Percentiles rank a stretch among this genome's conserved stretches.
These are phyloP conservation scores for Biscogniauxia marginata DNA, from an alignment of 2,329 filamentous ascomycete species.

Conservation along the genomic window DNA sequence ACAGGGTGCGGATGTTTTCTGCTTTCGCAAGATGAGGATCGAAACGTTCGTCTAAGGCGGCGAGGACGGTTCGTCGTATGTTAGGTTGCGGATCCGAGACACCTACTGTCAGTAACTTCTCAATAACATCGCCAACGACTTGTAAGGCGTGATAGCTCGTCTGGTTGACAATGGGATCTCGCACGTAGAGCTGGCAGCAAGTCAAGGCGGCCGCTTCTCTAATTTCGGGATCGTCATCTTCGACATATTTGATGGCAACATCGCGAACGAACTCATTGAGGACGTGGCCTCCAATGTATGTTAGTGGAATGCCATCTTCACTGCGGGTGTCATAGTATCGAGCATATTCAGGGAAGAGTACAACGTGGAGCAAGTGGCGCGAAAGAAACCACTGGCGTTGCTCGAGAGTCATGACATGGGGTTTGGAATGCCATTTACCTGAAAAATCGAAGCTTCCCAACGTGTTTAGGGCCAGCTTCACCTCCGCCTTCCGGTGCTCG, in stretches of 20 bases:
- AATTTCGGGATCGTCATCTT: conserved; percentile 91
- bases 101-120: conserved; percentile 91
- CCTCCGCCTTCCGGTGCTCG: conserved; percentile 78
- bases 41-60: conserved; percentile 88
- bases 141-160: conserved; percentile 96
- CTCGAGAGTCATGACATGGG: not conserved
- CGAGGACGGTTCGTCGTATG: conserved; percentile 84
- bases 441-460: conserved; percentile 97
- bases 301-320: conserved; percentile 13
- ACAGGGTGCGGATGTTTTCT: conserved; percentile 93
- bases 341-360: not conserved
- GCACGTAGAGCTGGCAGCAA: conserved; percentile 95
- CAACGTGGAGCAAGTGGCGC: not conserved
- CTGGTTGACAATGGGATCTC: conserved; percentile 96
- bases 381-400: too few species aligned
- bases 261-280: conserved; percentile 98
- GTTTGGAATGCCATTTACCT: conserved; percentile 36
- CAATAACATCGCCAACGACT: conserved; percentile 96
- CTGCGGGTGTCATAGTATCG: not conserved
- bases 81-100: conserved; percentile 88
- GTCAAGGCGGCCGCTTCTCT: conserved; percentile 93
- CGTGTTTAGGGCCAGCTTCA: conserved; percentile 90
- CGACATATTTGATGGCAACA: conserved; percentile 96
- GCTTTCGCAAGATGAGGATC: conserved; percentile 96
- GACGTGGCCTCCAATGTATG: conserved; percentile 61